A percentile compares a stretch with the other conserved stretches of the same genome.
These are phyloP conservation scores for Davidsoniella virescens DNA, from an alignment of 2,329 filamentous ascomycete genomes.

Conservation along the genomic window DNA sequence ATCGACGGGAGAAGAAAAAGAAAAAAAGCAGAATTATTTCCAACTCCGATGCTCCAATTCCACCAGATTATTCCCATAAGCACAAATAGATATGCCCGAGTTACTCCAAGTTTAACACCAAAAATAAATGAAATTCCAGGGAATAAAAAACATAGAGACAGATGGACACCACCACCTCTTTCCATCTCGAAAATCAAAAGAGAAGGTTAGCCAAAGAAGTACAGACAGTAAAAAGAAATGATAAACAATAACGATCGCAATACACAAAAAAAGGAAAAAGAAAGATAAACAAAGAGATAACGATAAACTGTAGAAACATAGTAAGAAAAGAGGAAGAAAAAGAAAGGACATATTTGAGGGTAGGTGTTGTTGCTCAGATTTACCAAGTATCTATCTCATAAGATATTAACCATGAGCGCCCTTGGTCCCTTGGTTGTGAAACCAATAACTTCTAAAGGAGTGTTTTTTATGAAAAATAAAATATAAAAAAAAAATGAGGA, in stretches of 20 bases:
- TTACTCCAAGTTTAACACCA: conserved; percentile 7
- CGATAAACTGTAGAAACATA: conserved; percentile 8
- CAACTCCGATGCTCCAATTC: no score
- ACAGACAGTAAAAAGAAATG: conserved; percentile 16
- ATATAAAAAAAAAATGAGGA: conserved; percentile 24
- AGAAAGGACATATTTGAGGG: conserved; percentile 19
- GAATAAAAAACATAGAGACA: neutral
- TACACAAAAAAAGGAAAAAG: no score
- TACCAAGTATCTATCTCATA: no score
- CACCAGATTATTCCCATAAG: neutral
- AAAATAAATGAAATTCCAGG: conserved; percentile 12
- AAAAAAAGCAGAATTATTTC: conserved; percentile 16
- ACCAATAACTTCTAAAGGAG: conserved; percentile 14
- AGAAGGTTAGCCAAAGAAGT: no score
- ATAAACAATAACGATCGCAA: conserved; percentile 17
- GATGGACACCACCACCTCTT: neutral
- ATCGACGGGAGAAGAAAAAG: neutral
- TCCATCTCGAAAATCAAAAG: no score
- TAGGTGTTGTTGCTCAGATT: no score
- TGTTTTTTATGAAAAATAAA: conserved; percentile 22
- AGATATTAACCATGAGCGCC: no score
- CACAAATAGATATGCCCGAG: conserved; percentile 15
- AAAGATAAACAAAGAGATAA: conserved; percentile 16
- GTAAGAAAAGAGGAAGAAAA: conserved; percentile 18
- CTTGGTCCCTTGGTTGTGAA: no score